Evolutionary conservation across 2,329 filamentous ascomycete species (phyloP).

Genomic region (Metarhizium guizhouense): DNA sequence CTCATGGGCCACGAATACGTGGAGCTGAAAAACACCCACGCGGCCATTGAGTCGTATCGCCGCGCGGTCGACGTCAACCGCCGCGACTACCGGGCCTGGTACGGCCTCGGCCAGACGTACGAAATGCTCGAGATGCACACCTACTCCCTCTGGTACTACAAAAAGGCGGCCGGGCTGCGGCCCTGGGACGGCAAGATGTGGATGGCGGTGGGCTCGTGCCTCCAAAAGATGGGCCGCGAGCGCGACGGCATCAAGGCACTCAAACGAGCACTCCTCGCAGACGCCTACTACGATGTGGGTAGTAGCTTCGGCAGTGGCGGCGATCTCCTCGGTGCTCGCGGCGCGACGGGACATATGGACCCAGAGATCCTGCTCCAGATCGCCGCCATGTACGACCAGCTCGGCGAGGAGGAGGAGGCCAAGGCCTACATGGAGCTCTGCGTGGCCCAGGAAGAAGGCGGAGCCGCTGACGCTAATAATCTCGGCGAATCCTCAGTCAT

Average conservation of each 20-base stretch:
- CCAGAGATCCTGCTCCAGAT: conserved; percentile 88
- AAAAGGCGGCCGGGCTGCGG: conserved; percentile 84
- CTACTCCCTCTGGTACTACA: conserved; percentile 96
- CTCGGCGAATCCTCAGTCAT: conserved; percentile 38
- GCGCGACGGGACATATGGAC: conserved; percentile 58
- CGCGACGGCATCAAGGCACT: conserved; percentile 91
- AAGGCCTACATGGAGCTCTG: conserved; percentile 95
- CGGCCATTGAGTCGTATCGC: conserved; percentile 92
- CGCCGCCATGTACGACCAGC: conserved; percentile 75
- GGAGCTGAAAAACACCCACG: conserved; percentile 96
- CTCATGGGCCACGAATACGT: conserved; percentile 99
- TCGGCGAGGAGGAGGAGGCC: conserved; percentile 70
- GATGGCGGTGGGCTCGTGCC: conserved; percentile 88
- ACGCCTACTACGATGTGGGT: conserved; percentile 69
- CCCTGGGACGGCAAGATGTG: conserved; percentile 98
- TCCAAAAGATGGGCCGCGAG: conserved; percentile 78
- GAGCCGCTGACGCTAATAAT: conserved; percentile 26
- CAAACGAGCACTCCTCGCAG: conserved; percentile 83
- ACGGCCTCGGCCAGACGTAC: conserved; percentile 92
- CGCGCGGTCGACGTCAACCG: conserved; percentile 93
- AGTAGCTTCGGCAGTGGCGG: conserved; percentile 44
- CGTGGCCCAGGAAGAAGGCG: conserved; percentile 81
- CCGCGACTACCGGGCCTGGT: conserved; percentile 96
- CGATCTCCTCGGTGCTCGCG: conserved; percentile 37
- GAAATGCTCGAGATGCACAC: conserved; percentile 97